Evolutionary conservation across 805 yeast species (phyloP).

Genomic region (Blastobotrys attinorum): DNA sequence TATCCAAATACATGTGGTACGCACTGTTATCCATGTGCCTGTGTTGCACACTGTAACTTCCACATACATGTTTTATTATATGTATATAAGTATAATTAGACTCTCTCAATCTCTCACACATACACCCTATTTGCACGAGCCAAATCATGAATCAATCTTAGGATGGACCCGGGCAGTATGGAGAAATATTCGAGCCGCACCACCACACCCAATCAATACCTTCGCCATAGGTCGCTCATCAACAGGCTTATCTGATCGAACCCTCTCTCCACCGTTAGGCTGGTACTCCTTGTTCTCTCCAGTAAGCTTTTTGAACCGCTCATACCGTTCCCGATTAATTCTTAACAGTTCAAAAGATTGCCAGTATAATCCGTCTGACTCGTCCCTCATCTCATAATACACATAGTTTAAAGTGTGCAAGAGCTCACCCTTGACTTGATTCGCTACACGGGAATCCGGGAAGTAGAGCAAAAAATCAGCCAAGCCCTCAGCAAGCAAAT

Average conservation of each 20-base stretch:
- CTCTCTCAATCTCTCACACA: too few species aligned
- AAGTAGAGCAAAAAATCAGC: constrained; percentile 54
- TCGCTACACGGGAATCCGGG: constrained; percentile 30
- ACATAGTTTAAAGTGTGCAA: constrained; percentile 50
- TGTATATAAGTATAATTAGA: too few species aligned
- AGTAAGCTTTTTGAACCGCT: constrained; percentile 44
- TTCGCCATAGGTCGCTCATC: constrained; percentile 35
- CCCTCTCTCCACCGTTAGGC: constrained; percentile 46
- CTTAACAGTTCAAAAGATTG: constrained; percentile 52
- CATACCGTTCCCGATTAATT: constrained; percentile 43
- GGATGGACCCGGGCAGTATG: constrained; percentile 56
- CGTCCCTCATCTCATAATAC: constrained; percentile 49
- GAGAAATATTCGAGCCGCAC: constrained; percentile 63
- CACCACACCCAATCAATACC: constrained; percentile 53
- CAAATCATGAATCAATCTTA: constrained; percentile 14
- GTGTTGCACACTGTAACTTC: too few species aligned
- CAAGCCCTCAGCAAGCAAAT: constrained; percentile 56
- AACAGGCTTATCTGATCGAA: constrained; percentile 33
- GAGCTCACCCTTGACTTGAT: constrained; percentile 34
- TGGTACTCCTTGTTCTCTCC: constrained; percentile 47
- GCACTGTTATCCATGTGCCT: too few species aligned
- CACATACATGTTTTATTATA: too few species aligned
- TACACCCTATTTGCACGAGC: too few species aligned
- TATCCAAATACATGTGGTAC: too few species aligned
- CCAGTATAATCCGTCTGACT: constrained; percentile 50